phyloP scores from a whole-genome alignment of 345 rosid genomes.

The Aquilaria malaccensis region DNA sequence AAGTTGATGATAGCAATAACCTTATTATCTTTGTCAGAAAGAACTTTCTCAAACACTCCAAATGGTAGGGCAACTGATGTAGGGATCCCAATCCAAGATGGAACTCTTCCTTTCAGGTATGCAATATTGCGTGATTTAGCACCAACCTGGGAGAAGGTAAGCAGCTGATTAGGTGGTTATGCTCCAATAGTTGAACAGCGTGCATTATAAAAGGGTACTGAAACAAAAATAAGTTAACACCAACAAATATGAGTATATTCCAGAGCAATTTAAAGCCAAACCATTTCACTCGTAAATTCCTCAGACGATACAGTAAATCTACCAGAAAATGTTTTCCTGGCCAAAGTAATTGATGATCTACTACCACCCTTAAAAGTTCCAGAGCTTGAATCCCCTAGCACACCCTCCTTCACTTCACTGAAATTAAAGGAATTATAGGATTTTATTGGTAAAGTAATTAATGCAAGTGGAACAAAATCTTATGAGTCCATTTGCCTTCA shows the following conservation, averaged over 20 bases:
- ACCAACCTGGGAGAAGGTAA: constrained; percentile 27
- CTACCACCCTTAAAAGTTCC: constrained; percentile 29
- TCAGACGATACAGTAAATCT: constrained; percentile 31
- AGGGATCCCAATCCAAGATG: constrained; percentile 37
- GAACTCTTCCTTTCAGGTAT: constrained; percentile 27
- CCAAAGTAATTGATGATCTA: constrained; percentile 29
- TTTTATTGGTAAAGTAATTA: not conserved
- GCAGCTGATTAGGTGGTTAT: not conserved
- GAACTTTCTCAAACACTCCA: constrained; percentile 34
- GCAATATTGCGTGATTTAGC: constrained; percentile 35
- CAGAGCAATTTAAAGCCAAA: constrained; percentile 6
- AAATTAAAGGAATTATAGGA: constrained; percentile 10
- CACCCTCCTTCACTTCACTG: constrained; percentile 30
- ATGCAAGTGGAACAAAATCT: not conserved
- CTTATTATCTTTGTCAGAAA: constrained; percentile 24
- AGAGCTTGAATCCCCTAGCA: constrained; percentile 46
- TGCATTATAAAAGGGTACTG: no score
- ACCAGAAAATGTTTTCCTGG: constrained; percentile 26
- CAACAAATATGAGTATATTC: not conserved
- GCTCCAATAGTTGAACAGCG: not conserved
- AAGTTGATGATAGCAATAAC: constrained; percentile 5
- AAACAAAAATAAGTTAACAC: no score
- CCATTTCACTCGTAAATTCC: constrained; percentile 33
- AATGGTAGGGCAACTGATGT: constrained; percentile 34
- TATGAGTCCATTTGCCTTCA: no score